Base-by-base conservation (phyloP, 1,139 yeast species). In the Suhomyces panamericanus region DNA sequence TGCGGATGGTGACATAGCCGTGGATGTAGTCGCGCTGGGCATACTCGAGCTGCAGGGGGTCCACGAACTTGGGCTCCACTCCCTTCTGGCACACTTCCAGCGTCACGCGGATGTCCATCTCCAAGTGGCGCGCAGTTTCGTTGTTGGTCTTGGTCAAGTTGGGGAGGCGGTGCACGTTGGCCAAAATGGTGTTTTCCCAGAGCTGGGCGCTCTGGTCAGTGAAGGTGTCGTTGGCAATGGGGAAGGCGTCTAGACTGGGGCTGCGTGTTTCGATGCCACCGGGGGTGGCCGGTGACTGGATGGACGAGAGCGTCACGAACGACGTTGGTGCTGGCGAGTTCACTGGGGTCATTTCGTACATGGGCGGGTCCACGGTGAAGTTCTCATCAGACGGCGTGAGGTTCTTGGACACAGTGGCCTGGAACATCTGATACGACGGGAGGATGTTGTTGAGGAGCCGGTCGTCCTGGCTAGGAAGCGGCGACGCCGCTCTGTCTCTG, bases 381-480 rank as follows among this genome's bases (percentile, higher is more conserved):
- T 70, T 73, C 50, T 73, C 79, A 39, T 70, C 64, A 3, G 67
- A 59, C 3, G 73, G 73, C 2, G 68, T 64, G 41, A 74, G 51
- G 20, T 64, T 63, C 49, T 70, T 69, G 34, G 74, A 68, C 10
- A 74, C 63, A 11, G 79, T 74, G 32, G 73, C 60, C 53, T 71
- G 73, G 57, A 67, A 73, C 78, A 74, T 73, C 38, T 73, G 73
- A 52, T 74, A 74, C 12, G 77, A 71, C 1, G 79, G 79, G 11
- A 74, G 62, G 32, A 74, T 74, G 47, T 71, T 70, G 49, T 64
- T 70, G 38, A 74, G 50, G 32, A 70, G 60, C 32, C 65, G 67
- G 24, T 45, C 48, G 33, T 45, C 48, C 17, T 44, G 35, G 32
- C 30, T 24, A 17, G 33, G 36, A 11, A 32, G 38, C 13, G 47